These are phyloP conservation scores for Geopyxis carbonaria DNA, from an alignment of 495 filamentous ascomycete genomes.

Conservation along the genomic window DNA sequence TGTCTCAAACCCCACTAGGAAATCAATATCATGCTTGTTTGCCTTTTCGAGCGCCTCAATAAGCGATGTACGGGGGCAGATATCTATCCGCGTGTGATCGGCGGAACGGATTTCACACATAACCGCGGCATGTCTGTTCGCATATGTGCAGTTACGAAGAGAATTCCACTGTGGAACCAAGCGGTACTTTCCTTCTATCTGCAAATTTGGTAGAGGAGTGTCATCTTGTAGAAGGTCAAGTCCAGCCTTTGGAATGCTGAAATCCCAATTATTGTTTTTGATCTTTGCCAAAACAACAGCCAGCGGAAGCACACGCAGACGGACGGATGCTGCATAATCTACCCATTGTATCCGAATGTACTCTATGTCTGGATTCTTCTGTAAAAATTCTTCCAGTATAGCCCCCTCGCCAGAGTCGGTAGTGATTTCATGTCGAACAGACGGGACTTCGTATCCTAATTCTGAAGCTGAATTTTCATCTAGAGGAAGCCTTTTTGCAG, in stretches of 20 bases:
- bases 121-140: slow-evolving; percentile 35
- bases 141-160: slow-evolving; percentile 33
- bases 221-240: slow-evolving; percentile 46
- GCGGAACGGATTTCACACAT: slow-evolving; percentile 40
- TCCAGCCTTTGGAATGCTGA: slow-evolving; percentile 38
- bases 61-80: slow-evolving; percentile 46
- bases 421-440: too few species aligned
- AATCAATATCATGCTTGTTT: slow-evolving; percentile 30
- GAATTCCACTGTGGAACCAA: slow-evolving; percentile 44
- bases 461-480: too few species aligned
- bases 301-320: slow-evolving; percentile 43
- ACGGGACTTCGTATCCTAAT: too few species aligned
- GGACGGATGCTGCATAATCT: slow-evolving; percentile 54
- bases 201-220: not conserved
- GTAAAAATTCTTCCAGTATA: too few species aligned
- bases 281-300: not conserved
- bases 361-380: slow-evolving; percentile 29
- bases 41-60: slow-evolving; percentile 32
- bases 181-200: slow-evolving; percentile 38
- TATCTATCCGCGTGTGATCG: slow-evolving; percentile 26
- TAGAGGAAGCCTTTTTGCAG: too few species aligned
- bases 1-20: slow-evolving; percentile 65
- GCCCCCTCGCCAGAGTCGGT: too few species aligned
- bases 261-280: slow-evolving; percentile 25
- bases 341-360: slow-evolving; percentile 61